Conservation (phyloP, 805 yeast species). For the Ogataea corticis region DNA sequence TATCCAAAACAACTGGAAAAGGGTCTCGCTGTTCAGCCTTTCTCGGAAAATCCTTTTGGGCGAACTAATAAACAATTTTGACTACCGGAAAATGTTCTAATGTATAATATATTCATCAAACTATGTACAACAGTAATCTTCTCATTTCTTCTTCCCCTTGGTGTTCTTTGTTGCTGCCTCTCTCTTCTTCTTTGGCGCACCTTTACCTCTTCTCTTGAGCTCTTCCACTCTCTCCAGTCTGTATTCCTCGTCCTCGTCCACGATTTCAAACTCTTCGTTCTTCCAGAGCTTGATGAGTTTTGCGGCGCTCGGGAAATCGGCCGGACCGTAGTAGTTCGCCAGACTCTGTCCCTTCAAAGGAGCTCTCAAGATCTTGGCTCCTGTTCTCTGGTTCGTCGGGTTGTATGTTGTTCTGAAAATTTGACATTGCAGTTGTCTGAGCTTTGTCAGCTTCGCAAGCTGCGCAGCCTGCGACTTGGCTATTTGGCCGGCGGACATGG, state of each 20-base stretch:
- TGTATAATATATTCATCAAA: conserved; percentile 8
- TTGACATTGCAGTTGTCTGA: conserved; percentile 60
- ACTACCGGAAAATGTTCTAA: conserved; percentile 35
- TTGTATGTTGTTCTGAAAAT: conserved; percentile 72
- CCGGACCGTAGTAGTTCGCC: conserved; percentile 72
- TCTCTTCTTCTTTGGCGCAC: conserved; percentile 78
- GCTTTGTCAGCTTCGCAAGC: conserved; percentile 50
- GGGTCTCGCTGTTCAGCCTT: conserved; percentile 23
- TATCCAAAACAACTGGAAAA: conserved; percentile 29
- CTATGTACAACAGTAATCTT: conserved; percentile 11
- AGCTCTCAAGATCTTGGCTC: conserved; percentile 65
- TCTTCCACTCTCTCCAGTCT: conserved; percentile 62
- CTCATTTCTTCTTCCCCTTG: conserved; percentile 41
- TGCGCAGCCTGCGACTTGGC: conserved; percentile 34
- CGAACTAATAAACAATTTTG: conserved; percentile 30
- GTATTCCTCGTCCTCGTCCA: conserved; percentile 69
- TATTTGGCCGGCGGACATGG: not conserved
- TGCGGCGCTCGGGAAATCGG: conserved; percentile 61
- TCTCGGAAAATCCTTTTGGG: conserved; percentile 29
- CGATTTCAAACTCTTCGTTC: conserved; percentile 40
- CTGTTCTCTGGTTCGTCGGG: conserved; percentile 66
- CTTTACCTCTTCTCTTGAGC: conserved; percentile 84
- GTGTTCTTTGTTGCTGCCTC: conserved; percentile 38
- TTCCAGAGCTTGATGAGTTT: conserved; percentile 28
- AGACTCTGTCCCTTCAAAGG: conserved; percentile 75